Conservation (phyloP, 1,284 basidiomycete genomes). For the Boletellus deceptivus region DNA sequence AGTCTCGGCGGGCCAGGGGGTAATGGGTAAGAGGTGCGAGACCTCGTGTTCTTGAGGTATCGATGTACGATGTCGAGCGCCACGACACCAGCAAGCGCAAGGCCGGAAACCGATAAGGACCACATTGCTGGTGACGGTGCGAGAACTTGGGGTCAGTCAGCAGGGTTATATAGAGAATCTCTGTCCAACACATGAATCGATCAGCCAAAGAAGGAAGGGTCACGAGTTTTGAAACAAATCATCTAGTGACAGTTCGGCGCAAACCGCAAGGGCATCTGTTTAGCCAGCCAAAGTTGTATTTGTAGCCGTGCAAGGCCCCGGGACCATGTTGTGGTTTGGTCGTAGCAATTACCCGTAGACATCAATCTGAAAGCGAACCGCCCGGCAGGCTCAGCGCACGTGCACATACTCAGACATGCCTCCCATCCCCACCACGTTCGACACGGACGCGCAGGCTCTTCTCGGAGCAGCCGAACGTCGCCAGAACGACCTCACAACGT, state of each 20-base stretch:
- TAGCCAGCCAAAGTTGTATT: too few species aligned
- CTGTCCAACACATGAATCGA: not conserved
- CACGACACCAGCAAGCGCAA: conserved; percentile 10
- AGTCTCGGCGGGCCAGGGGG: conserved; percentile 25
- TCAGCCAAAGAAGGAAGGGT: not conserved
- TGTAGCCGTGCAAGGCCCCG: too few species aligned
- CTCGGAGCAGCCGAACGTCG: conserved; percentile 55
- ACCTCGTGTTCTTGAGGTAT: conserved; percentile 3
- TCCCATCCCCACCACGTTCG: conserved; percentile 54
- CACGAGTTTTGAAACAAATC: conserved; percentile 1
- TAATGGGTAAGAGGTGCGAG: conserved; percentile 10
- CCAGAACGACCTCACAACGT: conserved; percentile 60
- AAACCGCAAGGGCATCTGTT: too few species aligned
- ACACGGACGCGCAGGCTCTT: conserved; percentile 47
- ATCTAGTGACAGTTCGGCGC: not conserved
- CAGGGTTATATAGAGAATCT: not conserved
- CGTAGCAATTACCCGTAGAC: too few species aligned
- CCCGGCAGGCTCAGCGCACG: not conserved
- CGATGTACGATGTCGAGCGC: conserved; percentile 9
- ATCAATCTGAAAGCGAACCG: too few species aligned
- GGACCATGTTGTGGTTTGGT: too few species aligned
- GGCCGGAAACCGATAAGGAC: not conserved
- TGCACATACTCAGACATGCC: conserved; percentile 44
- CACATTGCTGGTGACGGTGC: conserved; percentile 4
- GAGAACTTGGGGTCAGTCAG: not conserved